Evolutionary conservation across 202 grass and related monocot genomes (phyloP).

Genomic region (Panicum hallii): DNA sequence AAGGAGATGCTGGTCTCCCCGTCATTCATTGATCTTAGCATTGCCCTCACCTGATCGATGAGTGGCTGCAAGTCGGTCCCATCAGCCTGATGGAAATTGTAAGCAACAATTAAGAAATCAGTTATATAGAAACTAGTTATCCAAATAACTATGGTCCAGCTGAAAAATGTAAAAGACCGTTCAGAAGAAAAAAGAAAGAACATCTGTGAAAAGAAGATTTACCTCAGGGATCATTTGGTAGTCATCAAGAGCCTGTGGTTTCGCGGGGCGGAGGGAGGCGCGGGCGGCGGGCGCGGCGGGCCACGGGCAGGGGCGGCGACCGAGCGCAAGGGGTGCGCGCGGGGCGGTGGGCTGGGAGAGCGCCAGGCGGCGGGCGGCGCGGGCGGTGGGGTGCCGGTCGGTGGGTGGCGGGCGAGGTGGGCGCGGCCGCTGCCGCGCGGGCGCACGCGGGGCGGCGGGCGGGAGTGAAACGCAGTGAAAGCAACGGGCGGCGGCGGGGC

Average conservation of each 20-base stretch:
- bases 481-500: too few species aligned
- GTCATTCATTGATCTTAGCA: constrained; percentile 68
- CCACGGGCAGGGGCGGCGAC: too few species aligned
- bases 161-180: neutral
- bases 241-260: constrained; percentile 25
- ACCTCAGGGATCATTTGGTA: constrained; percentile 23
- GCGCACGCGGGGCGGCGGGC: too few species aligned
- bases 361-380: too few species aligned
- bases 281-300: too few species aligned
- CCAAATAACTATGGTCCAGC: neutral
- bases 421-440: too few species aligned
- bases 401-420: too few species aligned
- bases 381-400: too few species aligned
- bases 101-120: neutral
- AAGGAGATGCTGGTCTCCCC: constrained; percentile 72
- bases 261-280: too few species aligned
- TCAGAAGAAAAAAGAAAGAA: neutral
- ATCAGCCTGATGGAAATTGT: constrained; percentile 26
- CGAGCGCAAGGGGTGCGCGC: too few species aligned
- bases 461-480: too few species aligned
- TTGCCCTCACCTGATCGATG: constrained; percentile 59
- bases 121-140: neutral
- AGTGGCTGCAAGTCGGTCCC: constrained; percentile 39
- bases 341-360: too few species aligned
- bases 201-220: neutral